Base-by-base conservation (phyloP, 371 early-diverging fungal species). In the Mucor circinelloides region DNA sequence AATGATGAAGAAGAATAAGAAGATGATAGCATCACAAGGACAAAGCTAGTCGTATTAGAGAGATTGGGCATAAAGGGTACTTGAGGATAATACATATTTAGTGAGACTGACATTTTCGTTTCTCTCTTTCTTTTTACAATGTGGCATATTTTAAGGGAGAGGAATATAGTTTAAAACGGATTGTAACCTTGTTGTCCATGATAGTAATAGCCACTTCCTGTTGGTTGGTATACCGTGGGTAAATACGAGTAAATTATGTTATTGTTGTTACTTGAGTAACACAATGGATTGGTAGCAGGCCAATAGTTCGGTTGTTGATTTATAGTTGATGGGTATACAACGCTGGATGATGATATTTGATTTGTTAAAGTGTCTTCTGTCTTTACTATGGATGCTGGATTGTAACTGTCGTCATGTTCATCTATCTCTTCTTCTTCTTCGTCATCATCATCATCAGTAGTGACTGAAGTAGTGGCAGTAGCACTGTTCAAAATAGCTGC, bases 261-360 rank as follows among this genome's bases (percentile, higher is more conserved):
- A 40, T 40, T 46, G 46, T 46, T 46, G 46, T 19, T 46, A 19
- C 23, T 58, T 23, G 34, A n/a, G 60, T 60, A 46, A 60, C 60
- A 60, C 17, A 23, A 42, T 44, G 60, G 44, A 10, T 60, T 27
- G 21, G 46, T 46, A 17, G 46, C 46, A 7, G 46, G 13, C 60
- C 60, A 60, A 60, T 60, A 60, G 31, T 31, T 60, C 46, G 60
- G 46, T 13, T 52, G 52, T 25, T 52, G 52, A 52, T 52, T 52
- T 52, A 52, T 27, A 21, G 52, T 15, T 27, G 52, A 52, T 52
- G 52, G 52, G 13, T 32, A 28, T 46, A 60, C 60, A 46, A 31
- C 57, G 8, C 12, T n/a, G 15, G 60, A 21, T 44, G 23, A 15
- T 8, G 15, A 17, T 27, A 15, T 52, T 27, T 27, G 52, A 52